phyloP scores from a whole-genome alignment of 1,139 yeast species.

The Nakaseomyces delphensis region DNA sequence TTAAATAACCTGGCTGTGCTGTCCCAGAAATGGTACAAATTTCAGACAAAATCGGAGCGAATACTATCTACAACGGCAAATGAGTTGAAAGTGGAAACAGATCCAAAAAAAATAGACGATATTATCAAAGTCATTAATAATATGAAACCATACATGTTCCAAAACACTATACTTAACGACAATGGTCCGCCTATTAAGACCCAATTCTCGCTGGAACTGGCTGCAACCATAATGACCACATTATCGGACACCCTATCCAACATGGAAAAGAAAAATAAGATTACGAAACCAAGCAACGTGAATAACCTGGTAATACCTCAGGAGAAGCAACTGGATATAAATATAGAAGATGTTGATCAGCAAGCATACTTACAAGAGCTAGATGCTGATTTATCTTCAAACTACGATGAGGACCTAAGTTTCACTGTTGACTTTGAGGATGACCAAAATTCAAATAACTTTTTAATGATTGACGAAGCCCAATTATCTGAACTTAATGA shows the following conservation, averaged over 20 bases:
- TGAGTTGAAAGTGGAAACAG: background rate
- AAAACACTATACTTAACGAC: background rate
- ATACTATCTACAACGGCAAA: background rate
- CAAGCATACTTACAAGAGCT: constrained; percentile 17
- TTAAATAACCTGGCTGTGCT: constrained; percentile 7
- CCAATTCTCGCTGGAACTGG: background rate
- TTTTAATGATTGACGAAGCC: constrained; percentile 5
- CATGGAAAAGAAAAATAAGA: background rate
- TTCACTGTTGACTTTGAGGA: constrained; percentile 8
- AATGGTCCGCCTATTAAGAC: background rate
- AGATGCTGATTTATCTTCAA: constrained; percentile 8
- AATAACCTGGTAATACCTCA: background rate
- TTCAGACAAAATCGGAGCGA: constrained; percentile 4
- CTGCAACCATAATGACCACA: background rate
- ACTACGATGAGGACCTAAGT: constrained; percentile 8
- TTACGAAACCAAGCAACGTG: constrained; percentile 2
- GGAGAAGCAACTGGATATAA: constrained; percentile 1
- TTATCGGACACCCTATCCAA: constrained; percentile 1
- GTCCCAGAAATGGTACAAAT: constrained; percentile 15
- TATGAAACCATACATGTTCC: constrained; percentile 1
- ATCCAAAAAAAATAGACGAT: background rate
- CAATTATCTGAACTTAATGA: constrained; percentile 7
- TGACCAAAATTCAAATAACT: background rate
- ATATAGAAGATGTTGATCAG: constrained; percentile 14
- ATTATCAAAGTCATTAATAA: constrained; percentile 1